A percentile compares a stretch with the other conserved stretches of the same genome.
These are phyloP conservation scores for Pseudogymnoascus sp. DNA, from an alignment of 2,329 filamentous ascomycete species.

Conservation along the genomic window DNA sequence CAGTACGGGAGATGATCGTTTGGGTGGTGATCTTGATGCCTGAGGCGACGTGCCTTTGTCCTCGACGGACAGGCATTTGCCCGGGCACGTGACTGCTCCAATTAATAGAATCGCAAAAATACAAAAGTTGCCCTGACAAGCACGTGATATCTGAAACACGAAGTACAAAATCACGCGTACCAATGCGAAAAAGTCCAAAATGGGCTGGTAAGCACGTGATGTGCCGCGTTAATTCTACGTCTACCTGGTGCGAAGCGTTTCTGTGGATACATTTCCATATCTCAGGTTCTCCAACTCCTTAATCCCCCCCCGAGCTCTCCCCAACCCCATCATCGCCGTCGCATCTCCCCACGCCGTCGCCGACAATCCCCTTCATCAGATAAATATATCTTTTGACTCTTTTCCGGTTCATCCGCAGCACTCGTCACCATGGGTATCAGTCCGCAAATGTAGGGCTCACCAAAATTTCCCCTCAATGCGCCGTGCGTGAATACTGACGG, in stretches of 20 bases:
- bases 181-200: background rate
- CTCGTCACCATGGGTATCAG: constrained; percentile 1
- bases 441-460: background rate
- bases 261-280: constrained; percentile 7
- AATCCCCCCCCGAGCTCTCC: background rate
- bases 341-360: background rate
- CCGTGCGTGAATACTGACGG: constrained; percentile 13
- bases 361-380: background rate
- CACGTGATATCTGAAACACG: background rate
- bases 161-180: background rate
- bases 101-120: background rate
- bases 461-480: background rate
- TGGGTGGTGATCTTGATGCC: background rate
- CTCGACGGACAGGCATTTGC: background rate
- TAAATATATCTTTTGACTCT: constrained; percentile 3
- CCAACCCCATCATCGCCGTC: constrained; percentile 3
- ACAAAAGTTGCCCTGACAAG: background rate
- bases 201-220: background rate
- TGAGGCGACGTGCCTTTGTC: background rate
- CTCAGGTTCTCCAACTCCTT: background rate
- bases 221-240: constrained; percentile 1
- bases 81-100: background rate
- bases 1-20: constrained; percentile 6
- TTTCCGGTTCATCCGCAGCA: background rate
- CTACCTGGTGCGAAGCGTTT: constrained; percentile 8